Conservation (phyloP, 2,329 filamentous ascomycete genomes). For the Malbranchea zuffiana region DNA sequence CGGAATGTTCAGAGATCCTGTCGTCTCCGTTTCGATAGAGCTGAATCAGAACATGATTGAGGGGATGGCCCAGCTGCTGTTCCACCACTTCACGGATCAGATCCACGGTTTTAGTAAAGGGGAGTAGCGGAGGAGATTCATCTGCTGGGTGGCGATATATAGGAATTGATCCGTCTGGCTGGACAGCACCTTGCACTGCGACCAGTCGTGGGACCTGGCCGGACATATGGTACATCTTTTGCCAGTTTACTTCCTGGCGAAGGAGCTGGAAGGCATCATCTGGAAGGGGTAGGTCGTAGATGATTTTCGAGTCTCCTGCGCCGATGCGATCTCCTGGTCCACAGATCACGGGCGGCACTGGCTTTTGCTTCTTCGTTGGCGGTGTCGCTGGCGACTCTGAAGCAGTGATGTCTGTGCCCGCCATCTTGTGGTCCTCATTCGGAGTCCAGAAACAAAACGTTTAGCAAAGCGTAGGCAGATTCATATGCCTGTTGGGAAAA, state of each 20-base stretch:
- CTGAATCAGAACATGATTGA: slow-evolving; percentile 92
- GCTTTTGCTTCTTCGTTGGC: slow-evolving; percentile 14
- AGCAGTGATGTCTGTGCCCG: not conserved
- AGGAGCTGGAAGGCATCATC: slow-evolving; percentile 56
- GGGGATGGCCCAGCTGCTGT: slow-evolving; percentile 58
- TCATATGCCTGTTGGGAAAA: too few relatives aligned
- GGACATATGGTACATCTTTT: slow-evolving; percentile 83
- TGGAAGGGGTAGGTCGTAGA: slow-evolving; percentile 56
- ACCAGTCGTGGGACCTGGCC: slow-evolving; percentile 86
- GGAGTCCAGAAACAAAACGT: too few relatives aligned
- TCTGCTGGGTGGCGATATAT: slow-evolving; percentile 94
- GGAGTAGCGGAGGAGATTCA: slow-evolving; percentile 64
- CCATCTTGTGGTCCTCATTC: too few relatives aligned
- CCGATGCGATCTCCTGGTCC: slow-evolving; percentile 51
- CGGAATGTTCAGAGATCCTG: slow-evolving; percentile 91
- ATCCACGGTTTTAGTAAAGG: slow-evolving; percentile 64
- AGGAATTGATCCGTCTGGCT: slow-evolving; percentile 58
- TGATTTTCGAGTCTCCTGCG: slow-evolving; percentile 68
- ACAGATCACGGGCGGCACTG: slow-evolving; percentile 22
- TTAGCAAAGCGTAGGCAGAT: too few relatives aligned
- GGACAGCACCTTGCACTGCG: slow-evolving; percentile 69
- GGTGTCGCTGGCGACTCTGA: not conserved
- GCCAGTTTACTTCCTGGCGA: slow-evolving; percentile 69
- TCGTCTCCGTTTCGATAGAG: slow-evolving; percentile 81
- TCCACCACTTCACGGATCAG: slow-evolving; percentile 60